A percentile compares a stretch with the other conserved stretches of the same genome.
phyloP scores from a whole-genome alignment of 345 rosid genomes.

The Mallotus nudiflorus region DNA sequence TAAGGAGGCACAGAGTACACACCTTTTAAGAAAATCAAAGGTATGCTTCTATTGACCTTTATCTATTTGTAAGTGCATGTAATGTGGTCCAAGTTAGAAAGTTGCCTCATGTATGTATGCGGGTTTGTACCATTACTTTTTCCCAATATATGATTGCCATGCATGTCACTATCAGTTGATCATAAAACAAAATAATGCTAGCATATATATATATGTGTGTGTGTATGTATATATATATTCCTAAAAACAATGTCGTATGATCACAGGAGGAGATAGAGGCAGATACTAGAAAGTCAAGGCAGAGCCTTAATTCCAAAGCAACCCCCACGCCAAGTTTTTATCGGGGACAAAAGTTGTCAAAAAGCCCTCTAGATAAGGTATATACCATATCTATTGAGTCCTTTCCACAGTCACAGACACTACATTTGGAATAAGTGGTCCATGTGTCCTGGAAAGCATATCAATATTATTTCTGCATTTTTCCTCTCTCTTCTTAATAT shows the following conservation, averaged over 20 bases:
- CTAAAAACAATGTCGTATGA: too few relatives aligned
- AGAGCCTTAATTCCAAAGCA: constrained; percentile 47
- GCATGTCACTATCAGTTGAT: not conserved
- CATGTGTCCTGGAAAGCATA: not conserved
- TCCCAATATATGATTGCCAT: not conserved
- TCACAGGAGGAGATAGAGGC: constrained; percentile 46
- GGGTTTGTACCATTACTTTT: not conserved
- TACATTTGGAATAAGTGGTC: not conserved
- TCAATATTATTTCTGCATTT: not conserved
- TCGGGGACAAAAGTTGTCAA: constrained; percentile 31
- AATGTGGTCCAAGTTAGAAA: not conserved
- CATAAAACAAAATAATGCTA: not conserved
- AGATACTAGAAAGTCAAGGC: constrained; percentile 41
- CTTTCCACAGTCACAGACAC: not conserved
- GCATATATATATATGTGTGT: not conserved
- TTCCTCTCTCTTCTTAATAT: not conserved
- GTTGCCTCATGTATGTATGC: not conserved
- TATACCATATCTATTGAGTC: constrained; percentile 15
- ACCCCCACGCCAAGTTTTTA: constrained; percentile 40
- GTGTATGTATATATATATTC: too few relatives aligned
- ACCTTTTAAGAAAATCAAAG: constrained; percentile 45
- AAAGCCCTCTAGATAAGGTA: constrained; percentile 46
- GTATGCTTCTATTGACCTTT: constrained; percentile 23
- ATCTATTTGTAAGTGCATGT: not conserved
- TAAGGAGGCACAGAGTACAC: constrained; percentile 32